Base-by-base conservation (phyloP, 306 rosid species). In the Rosa chinensis region DNA sequence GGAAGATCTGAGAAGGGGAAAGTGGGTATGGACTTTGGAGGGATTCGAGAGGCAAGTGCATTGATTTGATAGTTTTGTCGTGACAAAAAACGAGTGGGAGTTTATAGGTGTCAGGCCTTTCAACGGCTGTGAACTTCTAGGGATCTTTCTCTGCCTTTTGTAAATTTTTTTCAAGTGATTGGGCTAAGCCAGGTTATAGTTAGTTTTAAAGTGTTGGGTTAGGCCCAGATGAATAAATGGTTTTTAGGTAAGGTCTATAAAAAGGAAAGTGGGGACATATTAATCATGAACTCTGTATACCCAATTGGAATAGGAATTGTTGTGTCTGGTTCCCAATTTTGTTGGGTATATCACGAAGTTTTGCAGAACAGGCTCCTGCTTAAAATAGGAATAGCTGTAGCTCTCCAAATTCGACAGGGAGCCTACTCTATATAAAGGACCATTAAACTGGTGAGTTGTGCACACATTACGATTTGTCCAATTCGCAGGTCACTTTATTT, bases 51-150 rank as follows among this genome's bases (percentile, higher is more conserved):
- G 52, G n/a, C 42, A 1, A 45, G 5, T 14, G 78, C 49, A 28
- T 32, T 64, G 70, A 64, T 35, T 14, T 64, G 21, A 64, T 64
- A 64, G 44, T 64, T 64, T 64, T 35, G 70, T 64, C 70, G 70
- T 64, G 70, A 64, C 70, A 64, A 64, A 14, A 12, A 13, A 2
- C 10, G 44, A 32, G 70, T 35, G 44, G 43, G 70, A 64, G 44
- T 32, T 62, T 14, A 14, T 43, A 67, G 77, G 82, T 56, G 86
- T 75, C 74, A 39, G 10, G 39, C 2, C 16, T 73, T 81, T 86
- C 8, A 12, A 88, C 81, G 88, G 85, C 74, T 56, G 68, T 50
- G 66, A 68, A 73, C 14, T 68, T 75, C 76, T 48, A 5, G 67
- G 50, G 25, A 79, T 76, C 5, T 10, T 4, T 42, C 42, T 68